Conservation (phyloP, 768 basidiomycete genomes). For the Leccinellum rugosiceps region DNA sequence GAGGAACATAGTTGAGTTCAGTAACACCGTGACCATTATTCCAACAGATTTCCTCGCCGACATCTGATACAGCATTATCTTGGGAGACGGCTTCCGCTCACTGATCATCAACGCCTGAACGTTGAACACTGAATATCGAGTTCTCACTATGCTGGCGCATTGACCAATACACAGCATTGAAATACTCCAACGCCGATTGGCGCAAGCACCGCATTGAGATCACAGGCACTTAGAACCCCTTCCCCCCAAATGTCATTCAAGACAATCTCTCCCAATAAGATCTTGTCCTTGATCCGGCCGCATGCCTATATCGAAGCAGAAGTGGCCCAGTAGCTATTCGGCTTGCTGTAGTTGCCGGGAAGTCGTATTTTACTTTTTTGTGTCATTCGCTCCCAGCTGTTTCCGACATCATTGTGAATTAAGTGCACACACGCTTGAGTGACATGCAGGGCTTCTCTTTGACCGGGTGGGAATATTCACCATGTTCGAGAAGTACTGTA, state of each 20-base stretch:
- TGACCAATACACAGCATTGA: conserved; percentile 2
- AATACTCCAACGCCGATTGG: not conserved
- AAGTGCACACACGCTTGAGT: not conserved
- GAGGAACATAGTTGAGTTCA: not conserved
- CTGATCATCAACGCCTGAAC: not conserved
- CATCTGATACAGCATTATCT: not conserved
- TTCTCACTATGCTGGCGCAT: conserved; percentile 6
- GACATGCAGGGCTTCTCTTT: not conserved
- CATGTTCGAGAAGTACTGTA: not conserved
- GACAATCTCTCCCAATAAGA: conserved; percentile 2
- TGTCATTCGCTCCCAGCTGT: conserved; percentile 1
- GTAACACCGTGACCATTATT: not conserved
- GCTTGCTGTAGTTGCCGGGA: not conserved
- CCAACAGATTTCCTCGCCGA: not conserved
- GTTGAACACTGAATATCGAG: not conserved
- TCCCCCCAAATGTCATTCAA: not conserved
- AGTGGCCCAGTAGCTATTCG: not conserved
- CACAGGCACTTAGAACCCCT: conserved; percentile 1
- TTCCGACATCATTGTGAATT: not conserved
- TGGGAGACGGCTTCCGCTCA: conserved; percentile 7
- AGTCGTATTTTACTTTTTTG: not conserved
- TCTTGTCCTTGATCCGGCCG: not conserved
- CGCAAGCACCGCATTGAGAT: not conserved
- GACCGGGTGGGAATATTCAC: not conserved
- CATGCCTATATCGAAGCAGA: not conserved